A percentile compares a stretch with the other conserved stretches of the same genome.
phyloP scores from a whole-genome alignment of 2,329 filamentous ascomycete species.

The Cryphonectria naterciae region DNA sequence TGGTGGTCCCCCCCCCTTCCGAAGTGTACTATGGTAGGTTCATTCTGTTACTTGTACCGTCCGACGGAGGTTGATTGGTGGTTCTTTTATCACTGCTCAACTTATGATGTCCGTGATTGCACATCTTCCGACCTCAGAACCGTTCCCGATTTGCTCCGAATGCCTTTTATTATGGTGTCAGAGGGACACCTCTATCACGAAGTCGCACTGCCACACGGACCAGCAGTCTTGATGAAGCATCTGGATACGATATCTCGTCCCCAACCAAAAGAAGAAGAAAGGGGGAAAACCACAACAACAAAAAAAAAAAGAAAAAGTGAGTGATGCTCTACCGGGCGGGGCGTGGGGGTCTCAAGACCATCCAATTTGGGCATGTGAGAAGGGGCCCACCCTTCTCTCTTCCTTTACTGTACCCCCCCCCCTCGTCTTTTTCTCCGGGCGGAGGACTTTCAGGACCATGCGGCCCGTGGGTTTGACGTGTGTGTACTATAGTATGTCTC shows the following conservation, averaged over 20 bases:
- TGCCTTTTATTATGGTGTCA: not conserved
- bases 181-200: not conserved
- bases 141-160: not conserved
- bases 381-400: not conserved
- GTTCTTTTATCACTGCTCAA: not conserved
- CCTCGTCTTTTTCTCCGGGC: not conserved
- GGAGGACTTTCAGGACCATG: conserved; percentile 1
- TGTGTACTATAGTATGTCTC: not conserved
- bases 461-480: not conserved
- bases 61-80: not conserved
- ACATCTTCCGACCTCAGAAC: conserved; percentile 3
- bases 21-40: not conserved
- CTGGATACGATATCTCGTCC: not conserved
- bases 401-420: too few species aligned
- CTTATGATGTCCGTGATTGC: not conserved
- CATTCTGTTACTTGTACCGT: not conserved
- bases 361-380: conserved; percentile 19
- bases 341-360: conserved; percentile 7
- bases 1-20: not conserved
- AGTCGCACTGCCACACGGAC: not conserved
- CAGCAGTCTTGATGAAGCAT: not conserved
- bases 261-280: not conserved
- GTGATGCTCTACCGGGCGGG: not conserved
- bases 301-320: not conserved
- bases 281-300: not conserved